phyloP scores from a whole-genome alignment of 345 rosid species.

The Citrus glauca region DNA sequence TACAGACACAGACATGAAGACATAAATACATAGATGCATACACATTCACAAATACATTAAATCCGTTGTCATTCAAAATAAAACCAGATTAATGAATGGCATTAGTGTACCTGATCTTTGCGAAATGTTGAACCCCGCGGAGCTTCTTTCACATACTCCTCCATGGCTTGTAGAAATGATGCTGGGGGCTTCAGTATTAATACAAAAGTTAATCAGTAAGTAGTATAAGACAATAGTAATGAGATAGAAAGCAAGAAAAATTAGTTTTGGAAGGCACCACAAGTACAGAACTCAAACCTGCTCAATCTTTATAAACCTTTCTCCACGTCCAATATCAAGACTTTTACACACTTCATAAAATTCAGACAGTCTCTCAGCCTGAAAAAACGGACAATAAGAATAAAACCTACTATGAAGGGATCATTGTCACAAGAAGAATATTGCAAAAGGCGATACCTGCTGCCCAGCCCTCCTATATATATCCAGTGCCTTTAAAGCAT shows the following conservation, averaged over 20 bases:
- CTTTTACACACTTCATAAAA: slow-evolving; percentile 92
- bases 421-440: slow-evolving; percentile 2
- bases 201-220: neutral
- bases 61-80: neutral
- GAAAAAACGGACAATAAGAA: slow-evolving; percentile 12
- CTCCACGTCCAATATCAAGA: slow-evolving; percentile 80
- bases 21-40: neutral
- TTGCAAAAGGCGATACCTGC: slow-evolving; percentile 54
- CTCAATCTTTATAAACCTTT: slow-evolving; percentile 77
- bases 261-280: slow-evolving; percentile 2
- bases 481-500: slow-evolving; percentile 81
- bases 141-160: slow-evolving; percentile 90
- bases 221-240: neutral
- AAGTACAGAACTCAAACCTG: slow-evolving; percentile 54
- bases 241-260: slow-evolving; percentile 1
- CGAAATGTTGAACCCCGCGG: slow-evolving; percentile 51
- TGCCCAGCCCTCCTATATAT: slow-evolving; percentile 82
- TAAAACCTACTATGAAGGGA: neutral
- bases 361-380: slow-evolving; percentile 95
- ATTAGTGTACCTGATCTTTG: slow-evolving; percentile 67
- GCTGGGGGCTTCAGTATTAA: slow-evolving; percentile 51
- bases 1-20: neutral
- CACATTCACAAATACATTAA: neutral
- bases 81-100: neutral
- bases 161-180: slow-evolving; percentile 97